A percentile compares a stretch with the other conserved stretches of the same genome.
phyloP scores from a whole-genome alignment of 148 eudicot species.

The Rhododendron ovatum region DNA sequence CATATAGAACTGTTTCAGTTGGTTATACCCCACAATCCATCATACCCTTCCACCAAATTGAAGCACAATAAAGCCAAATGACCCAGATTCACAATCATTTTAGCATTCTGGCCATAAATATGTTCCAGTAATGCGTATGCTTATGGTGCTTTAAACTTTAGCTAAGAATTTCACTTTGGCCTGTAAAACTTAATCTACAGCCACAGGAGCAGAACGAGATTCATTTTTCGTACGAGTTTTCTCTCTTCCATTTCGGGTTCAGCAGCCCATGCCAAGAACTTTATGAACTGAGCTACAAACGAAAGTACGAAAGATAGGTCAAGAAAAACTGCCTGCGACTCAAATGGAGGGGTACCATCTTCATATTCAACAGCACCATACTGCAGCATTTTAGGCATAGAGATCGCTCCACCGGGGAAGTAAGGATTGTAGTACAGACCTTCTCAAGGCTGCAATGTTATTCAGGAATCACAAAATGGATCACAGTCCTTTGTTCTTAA shows the following conservation, averaged over 20 bases:
- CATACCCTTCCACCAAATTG: background rate
- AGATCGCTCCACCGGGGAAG: constrained; percentile 87
- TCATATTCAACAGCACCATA: constrained; percentile 83
- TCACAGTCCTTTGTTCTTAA: background rate
- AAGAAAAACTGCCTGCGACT: constrained; percentile 11
- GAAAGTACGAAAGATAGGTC: background rate
- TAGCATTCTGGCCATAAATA: background rate
- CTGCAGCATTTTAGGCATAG: constrained; percentile 85
- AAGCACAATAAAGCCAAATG: background rate
- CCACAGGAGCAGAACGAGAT: background rate
- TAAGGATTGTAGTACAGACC: constrained; percentile 83
- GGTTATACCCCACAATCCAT: background rate
- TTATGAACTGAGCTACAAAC: constrained; percentile 34
- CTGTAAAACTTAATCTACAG: background rate
- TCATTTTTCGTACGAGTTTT: constrained; percentile 47
- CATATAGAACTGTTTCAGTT: background rate
- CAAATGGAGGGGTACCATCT: constrained; percentile 69
- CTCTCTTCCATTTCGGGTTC: constrained; percentile 96
- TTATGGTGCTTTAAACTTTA: background rate
- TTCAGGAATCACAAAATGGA: background rate
- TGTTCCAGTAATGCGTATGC: background rate
- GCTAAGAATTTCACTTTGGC: background rate
- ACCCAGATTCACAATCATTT: background rate
- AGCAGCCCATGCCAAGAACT: constrained; percentile 79
- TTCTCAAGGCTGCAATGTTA: constrained; percentile 49